Base-by-base conservation (phyloP, 225 moss, liverwort and hornwort genomes). In the Bryoerythrophyllum caledonicum region DNA sequence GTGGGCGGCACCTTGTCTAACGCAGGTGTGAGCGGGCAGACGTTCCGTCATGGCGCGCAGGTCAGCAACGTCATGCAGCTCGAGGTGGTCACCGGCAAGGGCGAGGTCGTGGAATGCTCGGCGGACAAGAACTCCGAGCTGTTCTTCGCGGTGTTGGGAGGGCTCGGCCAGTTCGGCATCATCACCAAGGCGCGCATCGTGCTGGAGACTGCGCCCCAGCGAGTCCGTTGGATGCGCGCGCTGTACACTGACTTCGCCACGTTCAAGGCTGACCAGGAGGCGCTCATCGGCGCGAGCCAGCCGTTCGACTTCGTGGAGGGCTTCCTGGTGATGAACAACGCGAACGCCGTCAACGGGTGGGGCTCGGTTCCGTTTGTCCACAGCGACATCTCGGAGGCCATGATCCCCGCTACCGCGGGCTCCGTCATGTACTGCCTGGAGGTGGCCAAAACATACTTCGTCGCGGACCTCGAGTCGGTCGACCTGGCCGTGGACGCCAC, bases 131-230 rank as follows among this genome's bases (percentile, higher is more conserved):
- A 86, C 41, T 37, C 80, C 4, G 82, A 88, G 67, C 89, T 96
- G 0, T 96, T 88, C 80, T 94, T 84, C 43, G 92, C 93, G 2
- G 91, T 72, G 9, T 43, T 96, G 21, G 96, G 94, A 13, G 96
- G 96, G 5, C 78, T 96, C 35, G 96, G 94, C 15, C 92, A 96
- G 59, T 96, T 96, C 69, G 94, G 94, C 4, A 86, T 96, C 76
- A 96, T 96, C 81, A 92, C 96, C 4, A 90, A 79, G 60, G 94
- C 94, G 1, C 88, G 90, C 63, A 88, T 96, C 63, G 48, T 76
- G 7, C 76, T 96, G 5, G 92, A 91, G 71, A 54, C 49, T 2
- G 91, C 96, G 0, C 87, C 86, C 0, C 82, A 85, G 3, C 81
- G 73, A 2, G 93, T 91, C 12, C 82, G 87, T n/a, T 96, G 95